These are phyloP conservation scores for Taxillus chinensis DNA, from an alignment of 164 flowering plant genomes.

Conservation along the genomic window DNA sequence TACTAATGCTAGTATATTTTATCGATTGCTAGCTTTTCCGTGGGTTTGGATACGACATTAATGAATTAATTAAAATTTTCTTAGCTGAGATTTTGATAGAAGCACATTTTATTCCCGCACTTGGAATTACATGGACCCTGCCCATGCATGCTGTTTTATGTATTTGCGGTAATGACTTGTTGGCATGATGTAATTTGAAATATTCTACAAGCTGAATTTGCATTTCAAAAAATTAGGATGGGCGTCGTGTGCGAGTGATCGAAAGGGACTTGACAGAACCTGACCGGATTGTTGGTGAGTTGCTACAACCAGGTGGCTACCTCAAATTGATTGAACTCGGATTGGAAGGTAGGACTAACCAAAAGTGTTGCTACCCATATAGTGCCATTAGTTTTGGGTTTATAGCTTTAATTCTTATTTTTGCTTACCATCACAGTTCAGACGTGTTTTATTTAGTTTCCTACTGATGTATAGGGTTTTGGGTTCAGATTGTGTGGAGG, in stretches of 20 bases:
- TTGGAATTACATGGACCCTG: too few relatives aligned
- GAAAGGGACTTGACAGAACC: slow-evolving; percentile 92
- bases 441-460: too few relatives aligned
- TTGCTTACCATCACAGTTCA: too few relatives aligned
- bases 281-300: slow-evolving; percentile 89
- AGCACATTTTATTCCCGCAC: too few relatives aligned
- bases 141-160: too few relatives aligned
- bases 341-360: slow-evolving; percentile 49
- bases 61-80: too few relatives aligned
- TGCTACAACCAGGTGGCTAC: slow-evolving; percentile 94
- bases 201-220: background rate
- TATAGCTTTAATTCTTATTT: too few relatives aligned
- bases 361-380: background rate
- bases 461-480: background rate
- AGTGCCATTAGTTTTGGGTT: background rate
- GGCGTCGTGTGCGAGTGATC: slow-evolving; percentile 74
- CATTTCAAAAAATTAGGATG: slow-evolving; percentile 43
- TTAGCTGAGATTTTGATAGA: too few relatives aligned
- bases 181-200: background rate
- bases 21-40: too few relatives aligned
- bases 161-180: too few relatives aligned
- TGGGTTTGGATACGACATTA: too few relatives aligned
- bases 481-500: slow-evolving; percentile 74
- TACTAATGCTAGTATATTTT: too few relatives aligned
- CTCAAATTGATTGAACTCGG: slow-evolving; percentile 82